Evolutionary conservation across 139 green algal genomes (phyloP), one percentile per base, ranked within the genome.

Genomic region (Coccomyxa sp.): DNA sequence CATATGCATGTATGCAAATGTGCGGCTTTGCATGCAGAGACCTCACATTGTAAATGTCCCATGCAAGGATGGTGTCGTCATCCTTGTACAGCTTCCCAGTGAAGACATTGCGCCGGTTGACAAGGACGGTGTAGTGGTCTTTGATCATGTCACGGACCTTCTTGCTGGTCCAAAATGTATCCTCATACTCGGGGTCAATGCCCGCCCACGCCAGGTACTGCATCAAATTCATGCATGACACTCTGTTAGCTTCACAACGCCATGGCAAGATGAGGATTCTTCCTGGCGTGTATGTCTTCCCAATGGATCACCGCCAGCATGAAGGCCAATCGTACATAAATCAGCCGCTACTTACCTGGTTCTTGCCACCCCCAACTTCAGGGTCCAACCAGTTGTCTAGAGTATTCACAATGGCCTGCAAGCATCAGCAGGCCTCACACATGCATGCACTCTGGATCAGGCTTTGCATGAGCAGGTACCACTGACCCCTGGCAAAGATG

Each of bases 21-120:
- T 51, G 38, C 38, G 3, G 38, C 38, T 51, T 51, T 51, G 63
- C 63, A 15, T 71, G 21, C 18, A 25, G 10, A 25, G 1, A 71
- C 18, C 63, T 21, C 63, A 71, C 76, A 58, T 80, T 80, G 76
- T 80, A 80, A 15, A 80, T 38, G 30, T 80, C 45, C 76, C 76
- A 80, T 13, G 30, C 21, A 23, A 80, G 63, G 76, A 80, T 80
- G 30, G 76, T 51, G 17, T 38, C 18, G 28, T 80, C 76, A 58
- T 80, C 45, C 30, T 58, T 58, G 31, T 80, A 80, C 13, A 80
- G 76, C 28, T n/a, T 27, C 30, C 76, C 76, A 63, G 28, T 80
- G 76, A 60, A 80, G 31, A 58, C 31, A 23, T 80, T 80, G 30
- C 31, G 28, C 14, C 76, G 76, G 76, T 58, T 80, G 76, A 58